These are phyloP conservation scores for Russula virescens DNA, from an alignment of 768 basidiomycete genomes.

Conservation along the genomic window DNA sequence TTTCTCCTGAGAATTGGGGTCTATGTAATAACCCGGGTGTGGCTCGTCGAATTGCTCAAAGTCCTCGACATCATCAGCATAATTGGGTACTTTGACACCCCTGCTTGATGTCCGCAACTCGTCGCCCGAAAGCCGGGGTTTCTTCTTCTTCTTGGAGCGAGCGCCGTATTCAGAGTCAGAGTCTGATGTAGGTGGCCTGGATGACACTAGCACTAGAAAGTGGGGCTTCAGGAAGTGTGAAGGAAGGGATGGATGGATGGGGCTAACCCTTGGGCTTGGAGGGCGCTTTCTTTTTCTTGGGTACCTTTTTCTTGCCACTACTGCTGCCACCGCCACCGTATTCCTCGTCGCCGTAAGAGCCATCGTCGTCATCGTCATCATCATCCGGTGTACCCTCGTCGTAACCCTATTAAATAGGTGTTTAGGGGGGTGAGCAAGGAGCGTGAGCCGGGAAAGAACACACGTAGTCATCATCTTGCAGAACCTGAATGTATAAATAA, in stretches of 20 bases:
- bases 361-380: conserved; percentile 65
- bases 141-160: conserved; percentile 84
- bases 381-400: conserved; percentile 46
- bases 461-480: conserved; percentile 46
- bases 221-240: conserved; percentile 22
- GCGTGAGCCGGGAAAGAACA: conserved; percentile 30
- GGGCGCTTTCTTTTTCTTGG: conserved; percentile 61
- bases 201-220: conserved; percentile 33
- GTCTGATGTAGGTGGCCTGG: conserved; percentile 60
- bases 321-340: conserved; percentile 37
- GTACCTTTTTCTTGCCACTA: conserved; percentile 55
- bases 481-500: conserved; percentile 28
- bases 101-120: conserved; percentile 75
- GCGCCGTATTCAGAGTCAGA: conserved; percentile 86
- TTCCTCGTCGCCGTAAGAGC: conserved; percentile 73
- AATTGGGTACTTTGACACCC: conserved; percentile 78
- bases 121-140: conserved; percentile 46
- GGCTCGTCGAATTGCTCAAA: conserved; percentile 76
- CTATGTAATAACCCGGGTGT: conserved; percentile 48
- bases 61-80: conserved; percentile 62
- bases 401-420: conserved; percentile 44
- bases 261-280: conserved; percentile 56
- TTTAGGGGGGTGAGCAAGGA: conserved; percentile 25
- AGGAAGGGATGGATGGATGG: conserved; percentile 5
- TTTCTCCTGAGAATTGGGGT: conserved; percentile 42